Base-by-base conservation (phyloP, 192 early-diverging fungal genomes). In the Podila clonocystis region DNA sequence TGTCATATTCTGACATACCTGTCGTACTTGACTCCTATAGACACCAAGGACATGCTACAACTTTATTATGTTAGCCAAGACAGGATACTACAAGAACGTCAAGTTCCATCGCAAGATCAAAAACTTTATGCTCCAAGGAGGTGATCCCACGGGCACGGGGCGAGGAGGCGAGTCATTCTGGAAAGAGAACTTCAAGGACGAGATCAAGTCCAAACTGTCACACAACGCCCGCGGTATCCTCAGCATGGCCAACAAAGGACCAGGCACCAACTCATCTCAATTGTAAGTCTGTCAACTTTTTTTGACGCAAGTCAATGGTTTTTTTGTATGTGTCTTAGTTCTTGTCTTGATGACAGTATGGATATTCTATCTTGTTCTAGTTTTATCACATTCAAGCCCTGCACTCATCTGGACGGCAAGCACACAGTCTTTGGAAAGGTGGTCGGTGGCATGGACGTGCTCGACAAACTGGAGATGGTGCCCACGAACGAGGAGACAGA, bases 81-180 rank as follows among this genome's bases (percentile, higher is more conserved):
- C 85, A 7, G 95, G 92, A 11, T 97, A 97, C 66, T 98, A 98
- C 88, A 93, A 94, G 28, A 84, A 86, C 31, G 87, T 91, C 9
- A 83, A 86, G 15, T 98, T 98, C 80, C 97, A 98, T 76, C 89
- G 97, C 52, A 91, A 87, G 63, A 94, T 95, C 38, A 91, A 90
- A 50, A 92, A 99, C 82, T 99, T 99, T 86, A 97, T 99, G 96
- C 89, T 99, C 41, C 98, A 99, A 86, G 97, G 96, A 41, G 95
- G 96, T 48, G 97, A 99, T 82, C 97, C 97, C 19, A 97, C 97
- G 6, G 95, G 93, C 13, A 99, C 95, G 1, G 97, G 97, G 7
- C 86, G 90, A 26, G 97, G 97, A 19, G 97, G 98, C 12, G 88
- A 90, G 82, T 94, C 90, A 29, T 88, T 65, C 72, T 94, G 89